Conservation (phyloP, 495 filamentous ascomycete species). For the Talaromyces wortmannii region DNA sequence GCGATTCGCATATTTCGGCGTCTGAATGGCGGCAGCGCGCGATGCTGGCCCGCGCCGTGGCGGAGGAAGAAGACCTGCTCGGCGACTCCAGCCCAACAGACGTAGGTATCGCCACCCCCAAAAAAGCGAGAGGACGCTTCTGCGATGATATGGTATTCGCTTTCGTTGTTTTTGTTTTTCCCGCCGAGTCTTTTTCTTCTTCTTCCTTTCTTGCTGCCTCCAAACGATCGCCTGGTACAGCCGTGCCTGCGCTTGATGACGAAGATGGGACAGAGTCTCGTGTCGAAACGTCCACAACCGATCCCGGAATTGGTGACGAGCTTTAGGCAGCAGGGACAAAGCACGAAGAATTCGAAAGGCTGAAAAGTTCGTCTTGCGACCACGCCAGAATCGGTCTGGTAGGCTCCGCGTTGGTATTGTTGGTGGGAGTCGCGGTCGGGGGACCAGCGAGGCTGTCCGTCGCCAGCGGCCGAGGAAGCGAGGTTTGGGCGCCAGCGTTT, state of each 20-base stretch:
- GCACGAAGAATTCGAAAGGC: conserved; percentile 16
- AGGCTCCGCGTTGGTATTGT: neutral
- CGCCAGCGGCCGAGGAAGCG: conserved; percentile 24
- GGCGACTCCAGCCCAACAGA: neutral
- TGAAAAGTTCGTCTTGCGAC: conserved; percentile 11
- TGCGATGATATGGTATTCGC: conserved; percentile 35
- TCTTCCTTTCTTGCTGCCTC: conserved; percentile 19
- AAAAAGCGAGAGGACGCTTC: neutral
- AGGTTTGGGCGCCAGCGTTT: conserved; percentile 35
- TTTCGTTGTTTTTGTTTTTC: conserved; percentile 9
- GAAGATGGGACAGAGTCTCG: conserved; percentile 65
- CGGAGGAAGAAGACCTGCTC: conserved; percentile 2
- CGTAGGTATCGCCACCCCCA: neutral
- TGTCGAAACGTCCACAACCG: conserved; percentile 60
- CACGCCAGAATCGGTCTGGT: neutral
- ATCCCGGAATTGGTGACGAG: conserved; percentile 52
- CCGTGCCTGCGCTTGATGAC: conserved; percentile 61
- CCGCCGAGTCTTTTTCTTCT: conserved; percentile 40
- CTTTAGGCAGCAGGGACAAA: conserved; percentile 54
- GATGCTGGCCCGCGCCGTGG: conserved; percentile 8
- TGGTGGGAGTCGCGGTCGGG: conserved; percentile 12
- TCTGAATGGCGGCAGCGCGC: conserved; percentile 11
- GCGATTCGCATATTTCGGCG: conserved; percentile 18
- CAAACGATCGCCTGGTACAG: conserved; percentile 68
- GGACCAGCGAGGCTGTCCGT: conserved; percentile 5